Evolutionary conservation across 129 eudicot species (phyloP), one percentile per base, ranked within the genome.

Genomic region (Centella asiatica): DNA sequence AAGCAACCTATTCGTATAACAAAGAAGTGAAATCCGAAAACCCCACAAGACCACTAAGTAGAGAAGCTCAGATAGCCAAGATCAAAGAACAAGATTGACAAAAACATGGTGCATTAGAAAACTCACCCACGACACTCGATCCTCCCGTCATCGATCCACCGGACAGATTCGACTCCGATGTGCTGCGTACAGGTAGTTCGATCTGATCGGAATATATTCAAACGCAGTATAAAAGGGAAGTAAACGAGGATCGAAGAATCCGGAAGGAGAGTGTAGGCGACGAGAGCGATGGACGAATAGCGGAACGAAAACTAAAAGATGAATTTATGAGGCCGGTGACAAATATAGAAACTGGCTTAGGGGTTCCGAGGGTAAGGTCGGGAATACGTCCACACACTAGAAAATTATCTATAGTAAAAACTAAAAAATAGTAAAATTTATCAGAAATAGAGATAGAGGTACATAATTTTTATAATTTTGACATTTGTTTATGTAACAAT

Each of bases 51-150:
- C 27, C 49, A 60, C 67, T 73, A 29, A 40, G n/a, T 18, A 60
- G 14, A 60, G 6, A 13, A 39, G 19, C 49, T 27, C 12, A 23
- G 28, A 32, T 0, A 66, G 36, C n/a, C 15, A 27, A 22, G 37
- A 57, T 69, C 65, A 49, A 59, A 36, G 36, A 46, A 47, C 24
- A 32, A 46, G 24, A 28, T 12, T 22, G 39, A 53, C 20, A 26
- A 20, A 47, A 32, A n/a, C 5, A 25, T 19, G n/a, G 11, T 24
- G 45, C 33, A n/a, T 22, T 36, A 18, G 51, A 53, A 44, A 32
- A 34, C 68, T 57, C 60, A 87, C 95, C 95, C 25, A 87, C 95
- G 62, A 87, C 81, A 71, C 88, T 83, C 40, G 95, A 80, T 83
- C 95, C 95, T 66, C 87, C 90, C 60, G 95, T 83, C 95, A 87